Percentiles rank a stretch among this genome's conserved stretches.
Evolutionary conservation across 371 early-diverging fungal species (phyloP).

Genomic region (Mucor circinelloides): DNA sequence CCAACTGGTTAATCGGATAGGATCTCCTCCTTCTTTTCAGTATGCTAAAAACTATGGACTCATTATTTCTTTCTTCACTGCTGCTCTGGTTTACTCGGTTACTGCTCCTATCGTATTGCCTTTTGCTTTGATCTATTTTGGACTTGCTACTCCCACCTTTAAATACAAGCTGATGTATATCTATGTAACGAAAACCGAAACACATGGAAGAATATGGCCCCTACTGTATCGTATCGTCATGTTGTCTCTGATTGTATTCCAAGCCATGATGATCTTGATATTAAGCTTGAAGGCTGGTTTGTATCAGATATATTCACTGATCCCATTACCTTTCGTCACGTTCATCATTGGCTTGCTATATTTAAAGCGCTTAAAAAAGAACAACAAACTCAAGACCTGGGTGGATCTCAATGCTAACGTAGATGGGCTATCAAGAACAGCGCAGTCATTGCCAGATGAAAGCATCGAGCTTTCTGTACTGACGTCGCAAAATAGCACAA

Average conservation of each 20-base stretch:
- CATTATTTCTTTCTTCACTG: slow-evolving; percentile 66
- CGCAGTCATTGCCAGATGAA: neutral
- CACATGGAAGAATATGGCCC: slow-evolving; percentile 77
- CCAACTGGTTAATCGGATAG: slow-evolving; percentile 21
- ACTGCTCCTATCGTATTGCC: slow-evolving; percentile 75
- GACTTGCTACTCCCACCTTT: slow-evolving; percentile 65
- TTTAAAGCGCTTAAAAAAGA: slow-evolving; percentile 14
- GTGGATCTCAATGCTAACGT: neutral
- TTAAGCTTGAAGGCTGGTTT: slow-evolving; percentile 48
- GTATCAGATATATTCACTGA: slow-evolving; percentile 51
- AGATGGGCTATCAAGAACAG: neutral
- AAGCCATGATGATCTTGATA: slow-evolving; percentile 69
- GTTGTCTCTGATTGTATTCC: slow-evolving; percentile 67
- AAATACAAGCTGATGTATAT: slow-evolving; percentile 71
- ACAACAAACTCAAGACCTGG: neutral
- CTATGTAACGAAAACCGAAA: slow-evolving; percentile 63
- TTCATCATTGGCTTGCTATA: slow-evolving; percentile 51
- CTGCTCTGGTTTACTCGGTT: slow-evolving; percentile 73
- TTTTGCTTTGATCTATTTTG: slow-evolving; percentile 69
- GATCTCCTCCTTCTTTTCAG: slow-evolving; percentile 57
- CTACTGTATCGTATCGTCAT: slow-evolving; percentile 70
- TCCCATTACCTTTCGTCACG: slow-evolving; percentile 73
- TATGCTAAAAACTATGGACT: slow-evolving; percentile 53
- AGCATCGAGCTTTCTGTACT: neutral
- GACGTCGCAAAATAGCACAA: neutral